Conservation (phyloP, 371 early-diverging fungal species). For the Rhizopus delemar region DNA sequence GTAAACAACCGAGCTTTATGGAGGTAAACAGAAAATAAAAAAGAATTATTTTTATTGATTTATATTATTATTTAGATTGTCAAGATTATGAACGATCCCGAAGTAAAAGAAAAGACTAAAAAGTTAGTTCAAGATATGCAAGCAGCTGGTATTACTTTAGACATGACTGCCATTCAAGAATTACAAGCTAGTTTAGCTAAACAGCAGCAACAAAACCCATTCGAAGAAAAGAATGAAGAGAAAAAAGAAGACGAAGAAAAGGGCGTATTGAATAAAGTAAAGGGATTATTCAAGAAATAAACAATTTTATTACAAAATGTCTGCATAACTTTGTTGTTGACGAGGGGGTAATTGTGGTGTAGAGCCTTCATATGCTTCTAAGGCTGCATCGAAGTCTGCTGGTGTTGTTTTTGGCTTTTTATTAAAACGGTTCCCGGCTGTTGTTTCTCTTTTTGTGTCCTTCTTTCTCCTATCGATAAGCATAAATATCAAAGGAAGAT, state of each 20-base stretch:
- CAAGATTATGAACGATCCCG: slow-evolving; percentile 48
- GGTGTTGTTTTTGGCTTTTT: not conserved
- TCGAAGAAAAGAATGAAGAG: slow-evolving; percentile 7
- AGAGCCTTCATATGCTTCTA: slow-evolving; percentile 24
- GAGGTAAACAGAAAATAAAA: slow-evolving; percentile 22
- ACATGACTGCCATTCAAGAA: slow-evolving; percentile 42
- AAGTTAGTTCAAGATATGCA: slow-evolving; percentile 38
- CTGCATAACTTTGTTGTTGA: slow-evolving; percentile 40
- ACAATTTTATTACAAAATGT: slow-evolving; percentile 13
- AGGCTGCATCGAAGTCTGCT: slow-evolving; percentile 27
- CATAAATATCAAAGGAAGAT: not conserved
- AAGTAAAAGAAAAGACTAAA: slow-evolving; percentile 29
- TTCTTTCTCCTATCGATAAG: slow-evolving; percentile 14
- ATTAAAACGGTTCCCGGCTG: not conserved
- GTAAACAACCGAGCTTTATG: slow-evolving; percentile 33
- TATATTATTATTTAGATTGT: slow-evolving; percentile 20
- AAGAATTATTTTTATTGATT: not conserved
- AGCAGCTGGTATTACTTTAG: slow-evolving; percentile 44
- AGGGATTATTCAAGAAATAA: slow-evolving; percentile 46
- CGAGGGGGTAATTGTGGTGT: slow-evolving; percentile 16
- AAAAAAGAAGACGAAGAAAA: slow-evolving; percentile 20
- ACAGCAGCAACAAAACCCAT: not conserved
- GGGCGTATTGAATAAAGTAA: slow-evolving; percentile 33
- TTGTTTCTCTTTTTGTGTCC: not conserved
- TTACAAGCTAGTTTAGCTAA: slow-evolving; percentile 29